Percentiles rank a stretch among this genome's conserved stretches.
phyloP scores from a whole-genome alignment of 2,329 filamentous ascomycete genomes.

The Botryotinia narcissicola region DNA sequence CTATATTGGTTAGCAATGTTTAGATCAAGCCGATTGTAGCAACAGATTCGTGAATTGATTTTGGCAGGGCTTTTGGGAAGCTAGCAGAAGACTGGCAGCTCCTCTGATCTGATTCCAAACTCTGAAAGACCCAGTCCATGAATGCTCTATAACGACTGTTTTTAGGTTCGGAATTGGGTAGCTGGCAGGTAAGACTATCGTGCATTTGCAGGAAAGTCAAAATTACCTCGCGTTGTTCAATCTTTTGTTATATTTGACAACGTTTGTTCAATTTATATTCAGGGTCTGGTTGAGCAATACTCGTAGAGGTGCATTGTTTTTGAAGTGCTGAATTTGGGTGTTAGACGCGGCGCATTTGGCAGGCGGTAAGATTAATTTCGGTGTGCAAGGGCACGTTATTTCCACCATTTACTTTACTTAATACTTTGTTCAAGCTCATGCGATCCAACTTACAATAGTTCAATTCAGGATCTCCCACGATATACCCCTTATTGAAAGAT shows the following conservation, averaged over 20 bases:
- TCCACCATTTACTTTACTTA: neutral
- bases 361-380: neutral
- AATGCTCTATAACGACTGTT: neutral
- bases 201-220: neutral
- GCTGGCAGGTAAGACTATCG: neutral
- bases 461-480: neutral
- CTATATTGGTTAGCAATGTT: too few species aligned
- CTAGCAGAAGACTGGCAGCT: neutral
- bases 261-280: neutral
- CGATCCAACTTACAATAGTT: neutral
- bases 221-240: neutral
- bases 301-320: neutral
- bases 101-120: neutral
- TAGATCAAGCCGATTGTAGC: neutral
- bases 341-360: neutral
- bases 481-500: neutral
- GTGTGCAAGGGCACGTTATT: neutral
- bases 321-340: neutral
- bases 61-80: too few species aligned
- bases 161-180: too few species aligned
- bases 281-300: neutral
- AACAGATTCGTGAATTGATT: neutral
- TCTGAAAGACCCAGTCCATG: neutral
- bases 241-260: neutral
- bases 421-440: neutral